phyloP scores from a whole-genome alignment of 2,329 filamentous ascomycete species.

The Pezicula rhizophila region DNA sequence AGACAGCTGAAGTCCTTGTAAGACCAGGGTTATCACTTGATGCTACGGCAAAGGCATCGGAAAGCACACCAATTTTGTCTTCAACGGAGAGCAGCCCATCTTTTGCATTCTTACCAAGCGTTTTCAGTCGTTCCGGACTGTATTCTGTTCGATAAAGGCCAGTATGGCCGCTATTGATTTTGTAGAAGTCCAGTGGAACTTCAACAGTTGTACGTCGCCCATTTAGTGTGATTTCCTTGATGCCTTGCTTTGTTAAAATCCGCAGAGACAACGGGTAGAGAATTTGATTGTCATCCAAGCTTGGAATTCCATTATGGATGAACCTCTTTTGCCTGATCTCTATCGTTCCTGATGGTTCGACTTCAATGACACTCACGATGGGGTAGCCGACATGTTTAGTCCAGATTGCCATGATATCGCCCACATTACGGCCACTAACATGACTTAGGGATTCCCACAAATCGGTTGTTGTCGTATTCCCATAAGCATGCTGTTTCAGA shows the following conservation, averaged over 20 bases:
- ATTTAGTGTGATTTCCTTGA: conserved; percentile 1
- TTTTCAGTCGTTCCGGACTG: conserved; percentile 54
- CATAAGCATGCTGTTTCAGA: conserved; percentile 65
- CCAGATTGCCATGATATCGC: conserved; percentile 65
- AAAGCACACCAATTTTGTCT: conserved; percentile 65
- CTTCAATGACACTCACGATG: conserved; percentile 55
- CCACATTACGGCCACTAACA: conserved; percentile 64
- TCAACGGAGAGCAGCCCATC: conserved; percentile 56
- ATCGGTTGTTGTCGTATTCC: conserved; percentile 54
- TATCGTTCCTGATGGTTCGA: conserved; percentile 42
- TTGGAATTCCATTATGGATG: conserved; percentile 53
- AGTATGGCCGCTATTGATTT: conserved; percentile 64
- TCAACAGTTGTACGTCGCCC: conserved; percentile 48
- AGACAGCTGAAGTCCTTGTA: conserved; percentile 3
- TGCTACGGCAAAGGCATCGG: conserved; percentile 60
- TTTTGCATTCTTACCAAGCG: conserved; percentile 49
- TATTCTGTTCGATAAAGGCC: conserved; percentile 64
- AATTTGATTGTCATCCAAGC: conserved; percentile 48
- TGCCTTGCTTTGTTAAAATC: conserved; percentile 55
- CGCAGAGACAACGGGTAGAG: conserved; percentile 62
- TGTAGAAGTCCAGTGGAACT: conserved; percentile 57
- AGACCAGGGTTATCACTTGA: neutral
- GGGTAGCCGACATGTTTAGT: conserved; percentile 67
- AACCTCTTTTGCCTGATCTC: conserved; percentile 66
- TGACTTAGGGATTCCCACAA: conserved; percentile 62